These are phyloP conservation scores for Hordeum marinum DNA, from an alignment of 176 grass and related monocot species.

Conservation along the genomic window DNA sequence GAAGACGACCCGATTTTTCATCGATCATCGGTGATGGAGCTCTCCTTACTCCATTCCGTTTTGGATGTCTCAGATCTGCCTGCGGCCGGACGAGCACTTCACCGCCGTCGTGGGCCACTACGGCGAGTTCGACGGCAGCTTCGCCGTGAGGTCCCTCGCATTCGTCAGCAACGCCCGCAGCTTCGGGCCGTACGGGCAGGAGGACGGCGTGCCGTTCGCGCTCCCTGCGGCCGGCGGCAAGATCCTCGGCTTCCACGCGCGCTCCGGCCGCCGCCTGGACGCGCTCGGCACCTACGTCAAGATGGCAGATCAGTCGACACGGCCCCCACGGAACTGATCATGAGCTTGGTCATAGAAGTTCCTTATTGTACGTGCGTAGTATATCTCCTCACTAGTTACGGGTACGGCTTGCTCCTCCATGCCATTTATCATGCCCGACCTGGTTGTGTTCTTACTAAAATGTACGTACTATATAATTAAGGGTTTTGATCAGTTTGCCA, in stretches of 20 bases:
- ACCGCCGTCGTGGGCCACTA: conserved; percentile 23
- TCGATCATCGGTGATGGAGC: not conserved
- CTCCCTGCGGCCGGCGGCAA: conserved; percentile 29
- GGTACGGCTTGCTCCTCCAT: too few relatives aligned
- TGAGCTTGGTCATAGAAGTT: not conserved
- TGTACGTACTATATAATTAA: too few relatives aligned
- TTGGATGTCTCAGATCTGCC: conserved; percentile 12
- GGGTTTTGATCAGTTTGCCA: too few relatives aligned
- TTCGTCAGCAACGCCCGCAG: conserved; percentile 24
- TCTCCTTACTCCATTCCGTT: not conserved
- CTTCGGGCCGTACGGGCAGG: conserved; percentile 43
- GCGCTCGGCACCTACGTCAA: conserved; percentile 45
- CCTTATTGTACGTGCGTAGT: not conserved
- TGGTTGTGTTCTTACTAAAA: not conserved
- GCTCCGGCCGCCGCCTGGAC: conserved; percentile 39
- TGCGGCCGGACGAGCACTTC: conserved; percentile 37
- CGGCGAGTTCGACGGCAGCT: conserved; percentile 13
- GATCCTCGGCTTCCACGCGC: conserved; percentile 57
- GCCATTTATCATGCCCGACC: not conserved
- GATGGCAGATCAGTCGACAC: not conserved
- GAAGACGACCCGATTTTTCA: not conserved
- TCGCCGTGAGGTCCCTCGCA: conserved; percentile 29
- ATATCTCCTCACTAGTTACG: not conserved
- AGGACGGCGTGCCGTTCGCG: conserved; percentile 37
- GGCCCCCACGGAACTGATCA: not conserved